A percentile compares a stretch with the other conserved stretches of the same genome.
These are phyloP conservation scores for Eucalyptus sp. DNA, from an alignment of 345 rosid genomes.

Conservation along the genomic window DNA sequence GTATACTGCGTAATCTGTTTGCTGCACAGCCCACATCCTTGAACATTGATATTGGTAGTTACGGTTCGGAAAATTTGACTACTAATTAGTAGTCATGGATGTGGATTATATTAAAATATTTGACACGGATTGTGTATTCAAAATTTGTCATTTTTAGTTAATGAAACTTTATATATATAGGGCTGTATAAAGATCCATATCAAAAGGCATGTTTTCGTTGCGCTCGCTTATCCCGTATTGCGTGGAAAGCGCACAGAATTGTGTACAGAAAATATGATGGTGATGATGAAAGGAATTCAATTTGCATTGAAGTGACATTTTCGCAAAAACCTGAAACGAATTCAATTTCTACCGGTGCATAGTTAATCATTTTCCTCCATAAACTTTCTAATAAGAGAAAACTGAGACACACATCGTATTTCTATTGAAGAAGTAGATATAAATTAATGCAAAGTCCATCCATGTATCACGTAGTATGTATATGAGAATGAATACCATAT, in stretches of 20 bases:
- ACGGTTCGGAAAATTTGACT: neutral
- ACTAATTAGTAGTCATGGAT: neutral
- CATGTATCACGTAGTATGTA: neutral
- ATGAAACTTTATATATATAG: no score
- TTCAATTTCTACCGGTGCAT: neutral
- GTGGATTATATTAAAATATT: no score
- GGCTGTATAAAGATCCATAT: no score
- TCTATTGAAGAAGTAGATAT: neutral
- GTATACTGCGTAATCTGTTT: neutral
- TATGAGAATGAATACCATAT: neutral
- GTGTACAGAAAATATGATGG: neutral
- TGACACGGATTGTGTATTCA: neutral
- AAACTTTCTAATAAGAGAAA: neutral
- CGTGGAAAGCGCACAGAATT: neutral
- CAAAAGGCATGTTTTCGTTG: neutral
- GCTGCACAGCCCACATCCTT: neutral
- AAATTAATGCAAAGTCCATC: neutral
- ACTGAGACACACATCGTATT: neutral
- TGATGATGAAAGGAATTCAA: neutral
- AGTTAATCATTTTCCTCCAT: neutral
- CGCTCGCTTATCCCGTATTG: neutral
- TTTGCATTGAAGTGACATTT: neutral
- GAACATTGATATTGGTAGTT: neutral
- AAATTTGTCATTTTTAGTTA: neutral
- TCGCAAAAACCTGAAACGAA: neutral